These are phyloP conservation scores for Dipteronia dyeriana DNA, from an alignment of 345 rosid species.

Conservation along the genomic window DNA sequence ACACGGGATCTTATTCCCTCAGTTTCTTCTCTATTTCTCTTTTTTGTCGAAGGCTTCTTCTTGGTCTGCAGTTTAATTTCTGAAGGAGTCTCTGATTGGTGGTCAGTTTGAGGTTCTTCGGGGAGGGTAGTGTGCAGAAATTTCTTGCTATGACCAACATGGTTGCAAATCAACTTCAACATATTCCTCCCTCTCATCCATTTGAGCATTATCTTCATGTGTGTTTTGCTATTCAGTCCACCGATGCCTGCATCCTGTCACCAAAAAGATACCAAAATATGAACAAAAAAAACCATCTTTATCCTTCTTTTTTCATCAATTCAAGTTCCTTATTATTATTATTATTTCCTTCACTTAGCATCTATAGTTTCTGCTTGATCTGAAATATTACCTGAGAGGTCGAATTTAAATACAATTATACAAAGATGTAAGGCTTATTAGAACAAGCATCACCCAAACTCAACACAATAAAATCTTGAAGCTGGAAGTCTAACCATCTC, in stretches of 20 bases:
- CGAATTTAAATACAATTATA: background rate
- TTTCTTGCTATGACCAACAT: slow-evolving; percentile 78
- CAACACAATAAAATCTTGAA: too few species aligned
- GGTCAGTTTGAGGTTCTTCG: slow-evolving; percentile 57
- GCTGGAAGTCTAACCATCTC: too few species aligned
- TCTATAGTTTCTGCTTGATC: background rate
- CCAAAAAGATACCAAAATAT: slow-evolving; percentile 1
- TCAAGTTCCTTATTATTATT: background rate
- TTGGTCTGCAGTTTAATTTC: slow-evolving; percentile 25
- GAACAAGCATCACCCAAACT: too few species aligned
- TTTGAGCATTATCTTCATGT: slow-evolving; percentile 91
- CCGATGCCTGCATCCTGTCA: slow-evolving; percentile 68
- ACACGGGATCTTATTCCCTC: slow-evolving; percentile 21
- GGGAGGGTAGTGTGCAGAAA: slow-evolving; percentile 68
- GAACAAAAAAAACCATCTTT: background rate
- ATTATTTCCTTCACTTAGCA: background rate
- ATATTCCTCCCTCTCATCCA: slow-evolving; percentile 96
- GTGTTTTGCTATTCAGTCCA: slow-evolving; percentile 85
- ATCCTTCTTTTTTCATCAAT: background rate
- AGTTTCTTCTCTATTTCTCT: slow-evolving; percentile 23
- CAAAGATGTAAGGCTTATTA: background rate
- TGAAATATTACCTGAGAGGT: background rate
- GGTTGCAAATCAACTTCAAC: slow-evolving; percentile 82
- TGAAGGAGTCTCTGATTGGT: slow-evolving; percentile 20
- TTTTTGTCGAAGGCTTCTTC: slow-evolving; percentile 28